Conservation (phyloP, 2,329 filamentous ascomycete species). For the Torrubiellomyces zombiae region DNA sequence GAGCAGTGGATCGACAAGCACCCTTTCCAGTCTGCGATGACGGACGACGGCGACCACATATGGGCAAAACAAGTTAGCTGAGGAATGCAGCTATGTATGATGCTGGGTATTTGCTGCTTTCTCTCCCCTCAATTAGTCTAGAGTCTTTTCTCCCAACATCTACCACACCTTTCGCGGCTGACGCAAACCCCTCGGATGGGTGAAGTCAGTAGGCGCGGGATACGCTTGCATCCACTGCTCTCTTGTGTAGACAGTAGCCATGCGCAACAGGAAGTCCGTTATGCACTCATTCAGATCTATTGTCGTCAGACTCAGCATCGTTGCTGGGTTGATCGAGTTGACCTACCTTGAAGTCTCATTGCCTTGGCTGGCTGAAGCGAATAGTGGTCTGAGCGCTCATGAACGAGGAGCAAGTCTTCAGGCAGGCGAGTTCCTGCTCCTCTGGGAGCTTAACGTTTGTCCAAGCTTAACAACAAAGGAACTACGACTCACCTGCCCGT, state of each 20-base stretch:
- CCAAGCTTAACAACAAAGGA: neutral
- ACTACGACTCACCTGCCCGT: slow-evolving; percentile 3
- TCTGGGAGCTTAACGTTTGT: too few relatives aligned
- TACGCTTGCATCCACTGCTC: slow-evolving; percentile 6
- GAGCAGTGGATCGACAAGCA: slow-evolving; percentile 4
- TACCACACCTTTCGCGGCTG: too few relatives aligned
- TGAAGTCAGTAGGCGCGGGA: slow-evolving; percentile 1
- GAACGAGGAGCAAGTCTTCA: slow-evolving; percentile 7
- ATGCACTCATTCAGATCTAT: slow-evolving; percentile 6
- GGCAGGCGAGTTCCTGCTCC: slow-evolving; percentile 9
- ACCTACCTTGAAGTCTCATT: slow-evolving; percentile 5
- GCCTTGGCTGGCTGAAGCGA: slow-evolving; percentile 7
- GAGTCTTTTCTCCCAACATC: too few relatives aligned
- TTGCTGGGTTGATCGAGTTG: neutral
- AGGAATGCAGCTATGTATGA: too few relatives aligned
- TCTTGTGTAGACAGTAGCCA: slow-evolving; percentile 2
- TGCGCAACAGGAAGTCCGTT: slow-evolving; percentile 3
- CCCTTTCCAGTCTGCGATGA: slow-evolving; percentile 4
- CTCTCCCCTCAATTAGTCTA: too few relatives aligned
- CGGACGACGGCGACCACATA: slow-evolving; percentile 4
- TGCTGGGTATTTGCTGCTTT: too few relatives aligned
- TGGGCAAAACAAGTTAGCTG: too few relatives aligned
- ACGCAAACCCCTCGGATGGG: too few relatives aligned
- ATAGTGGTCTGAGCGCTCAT: slow-evolving; percentile 9
- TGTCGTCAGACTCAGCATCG: neutral